Conservation (phyloP, 257 asterid species). For the Asclepias syriaca region DNA sequence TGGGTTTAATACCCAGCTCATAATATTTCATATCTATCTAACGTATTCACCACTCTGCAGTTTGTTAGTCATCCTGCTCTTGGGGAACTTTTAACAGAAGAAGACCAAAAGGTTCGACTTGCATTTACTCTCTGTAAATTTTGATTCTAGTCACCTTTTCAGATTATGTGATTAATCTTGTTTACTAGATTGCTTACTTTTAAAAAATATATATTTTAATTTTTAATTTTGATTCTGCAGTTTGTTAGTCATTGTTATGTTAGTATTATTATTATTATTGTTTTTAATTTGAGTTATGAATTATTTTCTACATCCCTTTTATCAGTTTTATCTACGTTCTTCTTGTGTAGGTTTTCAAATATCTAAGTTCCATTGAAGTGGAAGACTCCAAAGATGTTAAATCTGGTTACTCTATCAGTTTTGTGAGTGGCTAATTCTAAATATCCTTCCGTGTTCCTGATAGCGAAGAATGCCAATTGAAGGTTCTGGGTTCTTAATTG, state of each 20-base stretch:
- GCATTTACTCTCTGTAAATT: neutral
- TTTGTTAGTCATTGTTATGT: too few species aligned
- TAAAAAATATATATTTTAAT: neutral
- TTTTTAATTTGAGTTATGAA: neutral
- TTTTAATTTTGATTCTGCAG: too few species aligned
- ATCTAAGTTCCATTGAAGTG: conserved; percentile 73
- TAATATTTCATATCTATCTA: neutral
- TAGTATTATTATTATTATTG: too few species aligned
- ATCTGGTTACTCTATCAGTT: conserved; percentile 79
- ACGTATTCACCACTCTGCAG: conserved; percentile 36
- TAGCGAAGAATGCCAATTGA: neutral
- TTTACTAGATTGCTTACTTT: neutral
- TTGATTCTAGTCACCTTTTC: neutral
- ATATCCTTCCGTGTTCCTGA: neutral
- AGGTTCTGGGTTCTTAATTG: neutral
- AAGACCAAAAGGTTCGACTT: conserved; percentile 78
- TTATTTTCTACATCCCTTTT: neutral
- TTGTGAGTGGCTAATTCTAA: conserved; percentile 48
- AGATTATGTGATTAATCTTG: neutral
- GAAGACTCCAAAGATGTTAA: conserved; percentile 89
- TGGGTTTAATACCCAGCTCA: neutral
- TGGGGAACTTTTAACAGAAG: conserved; percentile 79
- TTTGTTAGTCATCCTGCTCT: conserved; percentile 91
- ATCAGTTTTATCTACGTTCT: neutral
- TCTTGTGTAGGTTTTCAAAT: conserved; percentile 65